Conservation (phyloP, 305 asterid genomes). For the Rubia occidens region DNA sequence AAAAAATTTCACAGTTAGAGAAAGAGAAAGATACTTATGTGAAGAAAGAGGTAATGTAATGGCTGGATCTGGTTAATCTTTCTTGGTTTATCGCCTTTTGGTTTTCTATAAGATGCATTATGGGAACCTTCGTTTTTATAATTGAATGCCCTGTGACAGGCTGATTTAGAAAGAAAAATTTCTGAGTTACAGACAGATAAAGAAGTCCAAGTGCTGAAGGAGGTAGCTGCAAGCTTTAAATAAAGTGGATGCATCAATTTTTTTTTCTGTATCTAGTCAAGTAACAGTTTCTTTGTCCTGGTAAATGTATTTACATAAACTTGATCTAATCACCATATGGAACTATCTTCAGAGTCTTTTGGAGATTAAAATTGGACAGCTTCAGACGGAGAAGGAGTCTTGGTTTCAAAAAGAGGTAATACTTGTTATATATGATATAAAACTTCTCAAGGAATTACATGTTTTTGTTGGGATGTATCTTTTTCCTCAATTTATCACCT, state of each 20-base stretch:
- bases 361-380: conserved; percentile 19
- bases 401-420: conserved; percentile 27
- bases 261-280: neutral
- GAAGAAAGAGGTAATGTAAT: conserved; percentile 38
- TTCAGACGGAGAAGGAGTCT: conserved; percentile 22
- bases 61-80: neutral
- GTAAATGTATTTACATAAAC: neutral
- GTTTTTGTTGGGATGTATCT: neutral
- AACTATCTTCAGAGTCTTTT: conserved; percentile 14
- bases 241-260: neutral
- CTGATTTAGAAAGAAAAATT: conserved; percentile 21
- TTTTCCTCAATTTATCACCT: neutral
- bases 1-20: conserved; percentile 34
- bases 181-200: conserved; percentile 20
- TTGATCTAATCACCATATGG: neutral
- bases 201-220: conserved; percentile 23
- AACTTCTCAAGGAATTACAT: neutral
- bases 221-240: conserved; percentile 16
- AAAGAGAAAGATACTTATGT: conserved; percentile 35
- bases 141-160: conserved; percentile 15
- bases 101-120: neutral
- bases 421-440: conserved; percentile 1
- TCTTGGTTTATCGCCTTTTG: conserved; percentile 2
- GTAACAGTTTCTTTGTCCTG: neutral
- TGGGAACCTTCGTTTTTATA: neutral